Base-by-base conservation (phyloP, 2,329 filamentous ascomycete species). In the Trematosphaeria pertusa region DNA sequence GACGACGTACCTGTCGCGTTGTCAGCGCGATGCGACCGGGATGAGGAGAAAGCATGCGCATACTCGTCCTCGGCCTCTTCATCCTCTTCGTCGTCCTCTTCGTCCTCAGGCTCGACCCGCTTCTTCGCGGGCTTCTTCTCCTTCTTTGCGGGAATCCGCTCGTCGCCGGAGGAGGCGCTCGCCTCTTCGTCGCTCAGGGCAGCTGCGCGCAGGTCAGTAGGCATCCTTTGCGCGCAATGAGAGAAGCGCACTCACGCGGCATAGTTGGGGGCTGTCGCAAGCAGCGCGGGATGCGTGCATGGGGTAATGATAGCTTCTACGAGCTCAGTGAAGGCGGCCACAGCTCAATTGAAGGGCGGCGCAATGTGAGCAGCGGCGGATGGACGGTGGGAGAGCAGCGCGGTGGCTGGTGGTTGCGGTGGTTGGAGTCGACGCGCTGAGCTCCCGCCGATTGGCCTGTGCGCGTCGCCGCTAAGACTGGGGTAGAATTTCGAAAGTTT, bases 1-100 rank as follows among this genome's bases (percentile, higher is more conserved):
- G 4, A 94, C 88, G 11, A 89, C 81, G 60, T 82, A 92, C 63
- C 87, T 89, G 54, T 67, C 46, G 37, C 50, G 43, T 8, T 61
- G 54, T 68, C 43, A 73, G 60, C 48, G 8, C 40, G 28, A 49
- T 33, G 42, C 43, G 24, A 36, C 18, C 26, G 18, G 17, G 10
- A 20, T 7, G n/a, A n/a, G 38, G 11, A 40, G 22, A 8, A 14
- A 12, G 8, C 31, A 31, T 17, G 67, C 67, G 46, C 73, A 56
- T 78, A 82, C 22, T 78, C 76, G 17, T 80, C 73, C 4, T 72
- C 73, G 41, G 63, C 69, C 8, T 73, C 69, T 1, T 64, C 65
- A 1, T 64, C 65, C 0, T 64, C 62, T 5, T 63, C 59, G 2
- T 61, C 61, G 21, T 50, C 59, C 5, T 55, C 59, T 2, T 54